Percentiles rank a stretch among this genome's conserved stretches.
Conservation (phyloP, 768 basidiomycete species). For the Coprinopsis strossmayeri region DNA sequence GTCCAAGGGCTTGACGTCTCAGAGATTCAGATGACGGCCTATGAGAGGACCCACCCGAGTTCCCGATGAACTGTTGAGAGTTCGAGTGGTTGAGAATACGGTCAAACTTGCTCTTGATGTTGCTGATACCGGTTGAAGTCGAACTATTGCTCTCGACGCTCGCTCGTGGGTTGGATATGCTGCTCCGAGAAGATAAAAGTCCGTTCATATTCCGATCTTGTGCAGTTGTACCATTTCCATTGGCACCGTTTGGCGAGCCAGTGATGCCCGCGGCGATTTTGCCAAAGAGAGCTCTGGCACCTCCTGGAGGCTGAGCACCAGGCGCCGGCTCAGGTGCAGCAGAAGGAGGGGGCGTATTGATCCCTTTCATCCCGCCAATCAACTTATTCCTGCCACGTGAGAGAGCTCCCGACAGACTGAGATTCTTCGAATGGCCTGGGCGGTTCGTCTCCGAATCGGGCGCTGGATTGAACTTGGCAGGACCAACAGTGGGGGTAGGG, state of each 20-base stretch:
- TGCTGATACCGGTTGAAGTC: background rate
- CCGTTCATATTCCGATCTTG: background rate
- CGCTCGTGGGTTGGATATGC: background rate
- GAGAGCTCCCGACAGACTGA: conserved; percentile 17
- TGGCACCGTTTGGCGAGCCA: background rate
- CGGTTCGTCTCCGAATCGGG: background rate
- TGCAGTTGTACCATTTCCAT: background rate
- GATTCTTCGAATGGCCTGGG: conserved; percentile 16
- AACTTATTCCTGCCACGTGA: conserved; percentile 18
- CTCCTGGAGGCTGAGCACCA: background rate
- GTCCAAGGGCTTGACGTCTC: too few relatives aligned
- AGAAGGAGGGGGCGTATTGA: background rate
- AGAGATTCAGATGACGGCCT: background rate
- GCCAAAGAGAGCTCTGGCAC: conserved; percentile 6
- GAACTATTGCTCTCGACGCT: conserved; percentile 7
- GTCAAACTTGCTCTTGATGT: conserved; percentile 4
- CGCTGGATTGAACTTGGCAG: background rate
- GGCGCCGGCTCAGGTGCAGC: background rate
- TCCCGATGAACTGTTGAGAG: conserved; percentile 11
- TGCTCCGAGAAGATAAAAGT: background rate
- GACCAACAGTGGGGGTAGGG: conserved; percentile 1
- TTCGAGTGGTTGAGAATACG: conserved; percentile 4
- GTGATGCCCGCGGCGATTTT: conserved; percentile 9
- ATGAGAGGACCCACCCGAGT: background rate
- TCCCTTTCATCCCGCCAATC: conserved; percentile 9